These are phyloP conservation scores for Botrytis pseudocinerea DNA, from an alignment of 2,329 filamentous ascomycete species.

Conservation along the genomic window DNA sequence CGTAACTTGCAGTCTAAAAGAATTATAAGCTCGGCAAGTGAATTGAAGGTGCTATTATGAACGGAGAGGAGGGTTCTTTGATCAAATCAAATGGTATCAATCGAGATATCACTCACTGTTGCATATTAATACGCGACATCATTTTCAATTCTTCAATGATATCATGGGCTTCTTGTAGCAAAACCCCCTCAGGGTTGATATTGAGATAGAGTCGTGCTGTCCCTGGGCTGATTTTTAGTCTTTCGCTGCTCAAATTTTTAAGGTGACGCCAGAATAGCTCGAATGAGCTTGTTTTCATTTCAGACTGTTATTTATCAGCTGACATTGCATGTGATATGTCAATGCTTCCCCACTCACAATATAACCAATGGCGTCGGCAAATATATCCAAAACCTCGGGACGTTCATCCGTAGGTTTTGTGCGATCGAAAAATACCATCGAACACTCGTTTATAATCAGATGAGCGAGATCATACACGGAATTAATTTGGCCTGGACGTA, in stretches of 20 bases:
- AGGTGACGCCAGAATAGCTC: slow-evolving; percentile 42
- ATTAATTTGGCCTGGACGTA: slow-evolving; percentile 37
- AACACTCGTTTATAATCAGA: slow-evolving; percentile 46
- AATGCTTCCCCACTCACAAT: slow-evolving; percentile 40
- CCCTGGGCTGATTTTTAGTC: slow-evolving; percentile 12
- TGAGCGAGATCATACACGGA: slow-evolving; percentile 44
- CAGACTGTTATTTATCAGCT: slow-evolving; percentile 35
- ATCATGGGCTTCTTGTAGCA: slow-evolving; percentile 48
- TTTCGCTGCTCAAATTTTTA: slow-evolving; percentile 34
- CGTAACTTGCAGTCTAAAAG: slow-evolving; percentile 23
- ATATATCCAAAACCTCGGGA: slow-evolving; percentile 47
- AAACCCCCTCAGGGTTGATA: slow-evolving; percentile 45
- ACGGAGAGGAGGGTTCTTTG: neutral
- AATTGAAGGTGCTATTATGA: neutral
- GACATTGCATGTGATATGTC: neutral
- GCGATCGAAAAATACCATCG: slow-evolving; percentile 45
- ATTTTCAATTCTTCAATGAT: slow-evolving; percentile 50
- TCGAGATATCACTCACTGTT: slow-evolving; percentile 31
- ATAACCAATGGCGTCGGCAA: slow-evolving; percentile 46
- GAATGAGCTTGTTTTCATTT: slow-evolving; percentile 45
- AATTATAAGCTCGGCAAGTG: neutral
- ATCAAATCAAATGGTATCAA: rapidly evolving
- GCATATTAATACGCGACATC: slow-evolving; percentile 44
- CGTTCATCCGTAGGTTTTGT: slow-evolving; percentile 40
- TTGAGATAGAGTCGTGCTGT: slow-evolving; percentile 38